These are phyloP conservation scores for Wickerhamomyces bovis DNA, from an alignment of 805 yeast species.

Conservation along the genomic window DNA sequence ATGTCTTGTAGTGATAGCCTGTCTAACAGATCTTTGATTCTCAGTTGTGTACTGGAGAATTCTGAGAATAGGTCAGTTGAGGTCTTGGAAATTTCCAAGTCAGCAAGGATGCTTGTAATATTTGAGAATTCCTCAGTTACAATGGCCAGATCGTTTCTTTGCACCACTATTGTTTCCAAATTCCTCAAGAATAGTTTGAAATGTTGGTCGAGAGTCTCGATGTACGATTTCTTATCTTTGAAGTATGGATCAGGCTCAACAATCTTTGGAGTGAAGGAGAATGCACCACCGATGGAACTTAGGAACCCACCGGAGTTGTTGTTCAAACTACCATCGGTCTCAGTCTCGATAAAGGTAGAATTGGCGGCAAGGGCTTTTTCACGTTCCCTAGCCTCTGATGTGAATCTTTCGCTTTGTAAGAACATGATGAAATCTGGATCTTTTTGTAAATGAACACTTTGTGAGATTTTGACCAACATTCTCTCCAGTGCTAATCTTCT, in stretches of 20 bases:
- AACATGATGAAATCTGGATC: slow-evolving; percentile 79
- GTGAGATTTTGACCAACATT: slow-evolving; percentile 74
- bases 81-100: slow-evolving; percentile 65
- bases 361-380: slow-evolving; percentile 49
- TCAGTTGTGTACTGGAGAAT: slow-evolving; percentile 66
- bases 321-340: slow-evolving; percentile 27
- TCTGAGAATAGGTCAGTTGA: slow-evolving; percentile 59
- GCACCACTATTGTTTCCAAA: slow-evolving; percentile 66
- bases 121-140: slow-evolving; percentile 64
- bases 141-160: slow-evolving; percentile 65
- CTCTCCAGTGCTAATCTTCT: slow-evolving; percentile 78
- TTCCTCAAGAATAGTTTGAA: slow-evolving; percentile 63
- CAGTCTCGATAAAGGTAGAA: slow-evolving; percentile 21
- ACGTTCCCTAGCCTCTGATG: slow-evolving; percentile 63
- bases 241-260: slow-evolving; percentile 79
- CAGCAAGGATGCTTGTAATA: slow-evolving; percentile 55
- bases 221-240: slow-evolving; percentile 56
- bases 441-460: slow-evolving; percentile 46
- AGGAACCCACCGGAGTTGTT: slow-evolving; percentile 48
- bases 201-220: slow-evolving; percentile 69
- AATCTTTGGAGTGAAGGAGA: slow-evolving; percentile 61
- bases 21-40: slow-evolving; percentile 67
- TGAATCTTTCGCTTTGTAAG: slow-evolving; percentile 66
- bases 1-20: slow-evolving; percentile 81
- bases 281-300: slow-evolving; percentile 60